Evolutionary conservation across 2,329 filamentous ascomycete species (phyloP), one percentile per base, ranked within the genome.

Genomic region (Rhinocladiella similis): DNA sequence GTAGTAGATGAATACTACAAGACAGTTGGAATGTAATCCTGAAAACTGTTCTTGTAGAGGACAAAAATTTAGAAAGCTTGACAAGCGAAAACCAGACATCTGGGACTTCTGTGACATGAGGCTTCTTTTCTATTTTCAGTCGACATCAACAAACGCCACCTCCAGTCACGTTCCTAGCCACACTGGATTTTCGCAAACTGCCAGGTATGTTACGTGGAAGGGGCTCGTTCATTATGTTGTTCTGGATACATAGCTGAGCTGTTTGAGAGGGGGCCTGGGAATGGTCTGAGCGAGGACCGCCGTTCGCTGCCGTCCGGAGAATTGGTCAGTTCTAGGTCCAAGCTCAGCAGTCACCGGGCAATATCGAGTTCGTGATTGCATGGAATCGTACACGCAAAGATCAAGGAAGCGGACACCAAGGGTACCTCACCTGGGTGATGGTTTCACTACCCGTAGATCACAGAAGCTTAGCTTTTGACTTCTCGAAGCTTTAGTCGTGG

Each of bases 201-300:
- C 51, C 56, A 20, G 46, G 50, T 20, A 25, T 25, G 19, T n/a
- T 29, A 46, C 43, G 12, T 41, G 36, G 7, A 13, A 33, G 51
- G 45, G 39, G 57, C 57, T 54, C 50, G 47, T 51, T 27, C 50
- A 54, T 39, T 38, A 46, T 50, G 57, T 56, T 57, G 54, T 22
- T 54, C 47, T 56, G 57, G 57, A 60, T 54, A 57, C 57, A 52
- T 41, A 39, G 39, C 25, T 49, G 39, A 46, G 39, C 20, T 49
- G 48, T 47, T 33, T 48, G 27, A 14, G 16, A 27, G 16, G 45
- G 29, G 49, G 38, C 36, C 54, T 29, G 36, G 49, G 35, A 18
- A 27, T 51, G 55, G 45, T 38, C 45, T 50, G 46, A 36, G 50
- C 49, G 38, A 43, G 33, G 38, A 42, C 35, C 19, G 49, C 22